phyloP scores from a whole-genome alignment of 1,139 yeast species.

The Kluyveromyces sp. region DNA sequence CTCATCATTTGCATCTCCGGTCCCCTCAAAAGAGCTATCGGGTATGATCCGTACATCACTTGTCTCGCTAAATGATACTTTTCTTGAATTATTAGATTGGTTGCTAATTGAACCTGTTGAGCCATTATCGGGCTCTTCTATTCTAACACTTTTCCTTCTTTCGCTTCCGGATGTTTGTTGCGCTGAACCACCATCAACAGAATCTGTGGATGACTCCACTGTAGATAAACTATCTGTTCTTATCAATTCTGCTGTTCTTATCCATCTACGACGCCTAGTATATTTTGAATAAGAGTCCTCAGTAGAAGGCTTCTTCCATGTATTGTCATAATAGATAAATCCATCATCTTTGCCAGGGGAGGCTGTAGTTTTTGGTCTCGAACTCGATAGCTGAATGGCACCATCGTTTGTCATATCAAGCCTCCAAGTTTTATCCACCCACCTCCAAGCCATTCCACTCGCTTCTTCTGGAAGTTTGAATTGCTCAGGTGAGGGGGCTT shows the following conservation, averaged over 20 bases:
- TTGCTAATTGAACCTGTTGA: neutral
- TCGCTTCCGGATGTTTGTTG: neutral
- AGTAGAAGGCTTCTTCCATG: slow-evolving; percentile 87
- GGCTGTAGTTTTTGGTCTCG: slow-evolving; percentile 64
- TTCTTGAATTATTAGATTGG: slow-evolving; percentile 10
- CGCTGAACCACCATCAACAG: slow-evolving; percentile 1
- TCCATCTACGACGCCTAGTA: slow-evolving; percentile 93
- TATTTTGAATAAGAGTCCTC: slow-evolving; percentile 86
- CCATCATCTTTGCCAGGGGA: slow-evolving; percentile 80
- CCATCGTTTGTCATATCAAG: slow-evolving; percentile 86
- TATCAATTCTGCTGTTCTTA: slow-evolving; percentile 84
- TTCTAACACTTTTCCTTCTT: slow-evolving; percentile 1
- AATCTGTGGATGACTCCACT: neutral
- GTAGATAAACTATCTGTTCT: slow-evolving; percentile 10
- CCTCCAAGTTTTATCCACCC: slow-evolving; percentile 93
- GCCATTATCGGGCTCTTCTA: neutral
- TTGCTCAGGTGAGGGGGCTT: slow-evolving; percentile 64
- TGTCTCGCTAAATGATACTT: slow-evolving; percentile 26
- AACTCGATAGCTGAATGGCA: slow-evolving; percentile 59
- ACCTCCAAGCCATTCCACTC: slow-evolving; percentile 76
- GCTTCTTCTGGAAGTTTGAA: slow-evolving; percentile 73
- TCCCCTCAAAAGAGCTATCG: slow-evolving; percentile 1
- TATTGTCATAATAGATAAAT: slow-evolving; percentile 78
- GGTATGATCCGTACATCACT: slow-evolving; percentile 25
- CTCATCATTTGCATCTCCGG: slow-evolving; percentile 4